A percentile compares a stretch with the other conserved stretches of the same genome.
Evolutionary conservation across 2,329 filamentous ascomycete genomes (phyloP).

Genomic region (Alternaria gaisen): DNA sequence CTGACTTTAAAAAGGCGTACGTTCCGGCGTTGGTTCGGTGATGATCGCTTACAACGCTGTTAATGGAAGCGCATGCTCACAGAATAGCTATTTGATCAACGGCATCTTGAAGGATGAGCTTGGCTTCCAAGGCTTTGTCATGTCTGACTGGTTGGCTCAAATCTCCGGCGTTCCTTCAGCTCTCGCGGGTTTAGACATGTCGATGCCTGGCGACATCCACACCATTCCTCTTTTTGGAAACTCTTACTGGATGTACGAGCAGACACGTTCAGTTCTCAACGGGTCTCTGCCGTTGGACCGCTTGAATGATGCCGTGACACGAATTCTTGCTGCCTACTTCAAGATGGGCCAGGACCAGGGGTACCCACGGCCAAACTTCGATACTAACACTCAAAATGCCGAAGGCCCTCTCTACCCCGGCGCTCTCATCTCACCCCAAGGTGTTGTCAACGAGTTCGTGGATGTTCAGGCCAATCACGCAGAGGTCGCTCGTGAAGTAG

Average conservation of each 20-base stretch:
- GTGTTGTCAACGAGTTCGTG: constrained; percentile 75
- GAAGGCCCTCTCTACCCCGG: constrained; percentile 50
- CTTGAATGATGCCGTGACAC: constrained; percentile 86
- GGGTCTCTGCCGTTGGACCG: constrained; percentile 82
- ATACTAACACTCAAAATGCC: constrained; percentile 46
- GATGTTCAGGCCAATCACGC: constrained; percentile 65
- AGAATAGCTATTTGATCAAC: constrained; percentile 83
- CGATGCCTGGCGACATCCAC: constrained; percentile 76
- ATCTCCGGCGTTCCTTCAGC: constrained; percentile 81
- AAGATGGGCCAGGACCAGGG: constrained; percentile 55
- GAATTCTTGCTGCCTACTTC: constrained; percentile 89
- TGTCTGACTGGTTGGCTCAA: constrained; percentile 89
- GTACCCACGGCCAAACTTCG: constrained; percentile 56
- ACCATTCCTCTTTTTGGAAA: constrained; percentile 58
- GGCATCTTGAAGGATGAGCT: constrained; percentile 86
- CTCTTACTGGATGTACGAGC: constrained; percentile 71
- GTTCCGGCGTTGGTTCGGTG: constrained; percentile 77
- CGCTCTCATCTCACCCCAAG: constrained; percentile 64
- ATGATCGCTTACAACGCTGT: constrained; percentile 80
- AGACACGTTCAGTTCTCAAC: constrained; percentile 81
- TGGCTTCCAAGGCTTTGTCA: constrained; percentile 75
- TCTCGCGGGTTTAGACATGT: constrained; percentile 84
- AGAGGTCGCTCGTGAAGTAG: constrained; percentile 60
- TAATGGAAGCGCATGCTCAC: constrained; percentile 66
- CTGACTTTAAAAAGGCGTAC: constrained; percentile 57